Percentiles rank a stretch among this genome's conserved stretches.
These are phyloP conservation scores for Parathielavia appendiculata DNA, from an alignment of 495 filamentous ascomycete genomes.

Conservation along the genomic window DNA sequence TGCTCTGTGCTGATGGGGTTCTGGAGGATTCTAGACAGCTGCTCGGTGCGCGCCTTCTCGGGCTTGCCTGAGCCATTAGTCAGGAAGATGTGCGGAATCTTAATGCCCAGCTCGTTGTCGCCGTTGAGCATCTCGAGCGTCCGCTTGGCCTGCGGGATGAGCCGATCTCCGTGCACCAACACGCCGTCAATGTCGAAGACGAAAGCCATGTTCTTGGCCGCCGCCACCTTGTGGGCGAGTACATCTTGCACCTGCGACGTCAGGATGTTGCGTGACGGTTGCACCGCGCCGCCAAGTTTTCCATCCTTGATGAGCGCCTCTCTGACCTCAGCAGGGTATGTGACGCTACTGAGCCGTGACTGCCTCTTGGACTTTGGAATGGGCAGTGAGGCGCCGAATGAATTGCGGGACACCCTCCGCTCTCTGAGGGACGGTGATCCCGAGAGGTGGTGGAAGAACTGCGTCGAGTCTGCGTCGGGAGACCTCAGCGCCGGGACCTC, in stretches of 20 bases:
- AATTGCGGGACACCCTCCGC: conserved; percentile 68
- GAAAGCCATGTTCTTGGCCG: conserved; percentile 63
- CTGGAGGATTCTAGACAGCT: conserved; percentile 54
- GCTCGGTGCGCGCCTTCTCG: conserved; percentile 52
- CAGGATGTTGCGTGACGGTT: conserved; percentile 61
- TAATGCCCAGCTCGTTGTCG: conserved; percentile 63
- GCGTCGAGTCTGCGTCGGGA: conserved; percentile 60
- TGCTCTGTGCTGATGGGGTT: conserved; percentile 57
- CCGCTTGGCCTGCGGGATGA: conserved; percentile 55
- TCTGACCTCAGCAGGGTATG: conserved; percentile 35
- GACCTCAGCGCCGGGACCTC: conserved; percentile 69
- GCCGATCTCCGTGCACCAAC: conserved; percentile 58
- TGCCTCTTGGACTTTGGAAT: conserved; percentile 68
- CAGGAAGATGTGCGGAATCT: conserved; percentile 66
- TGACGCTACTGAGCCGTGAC: conserved; percentile 57
- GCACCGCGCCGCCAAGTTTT: conserved; percentile 41
- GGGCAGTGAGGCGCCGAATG: conserved; percentile 69
- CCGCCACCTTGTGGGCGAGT: conserved; percentile 58
- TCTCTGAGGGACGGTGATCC: conserved; percentile 61
- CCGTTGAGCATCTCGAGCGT: conserved; percentile 62
- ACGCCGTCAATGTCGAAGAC: conserved; percentile 65
- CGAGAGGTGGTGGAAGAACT: conserved; percentile 71
- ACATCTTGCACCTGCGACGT: conserved; percentile 70
- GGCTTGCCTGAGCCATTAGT: conserved; percentile 64
- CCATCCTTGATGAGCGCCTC: conserved; percentile 31